Conservation (phyloP, 75 land plant species). For the Sequoia sempervirens region DNA sequence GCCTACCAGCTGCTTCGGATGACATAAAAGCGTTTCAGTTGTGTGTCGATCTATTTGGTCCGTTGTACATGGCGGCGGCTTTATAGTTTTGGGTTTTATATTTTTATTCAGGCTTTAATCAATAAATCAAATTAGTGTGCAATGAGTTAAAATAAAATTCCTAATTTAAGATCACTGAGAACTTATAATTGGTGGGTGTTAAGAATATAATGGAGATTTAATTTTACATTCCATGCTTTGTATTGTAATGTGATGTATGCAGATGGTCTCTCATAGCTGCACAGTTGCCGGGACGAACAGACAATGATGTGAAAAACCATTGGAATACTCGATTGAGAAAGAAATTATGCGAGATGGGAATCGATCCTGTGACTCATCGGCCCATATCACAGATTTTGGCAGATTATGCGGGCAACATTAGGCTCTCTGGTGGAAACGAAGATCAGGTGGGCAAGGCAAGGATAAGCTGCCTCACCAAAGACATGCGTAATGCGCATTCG, state of each 20-base stretch:
- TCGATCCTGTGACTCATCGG: conserved; percentile 12
- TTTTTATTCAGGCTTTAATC: too few relatives aligned
- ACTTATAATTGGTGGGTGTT: too few relatives aligned
- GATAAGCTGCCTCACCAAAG: conserved; percentile 7
- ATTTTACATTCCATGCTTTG: too few relatives aligned
- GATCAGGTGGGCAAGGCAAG: conserved; percentile 6
- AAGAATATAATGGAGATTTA: too few relatives aligned
- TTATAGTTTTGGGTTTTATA: neutral
- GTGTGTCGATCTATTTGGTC: neutral
- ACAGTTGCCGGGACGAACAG: conserved; percentile 16
- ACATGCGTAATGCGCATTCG: neutral
- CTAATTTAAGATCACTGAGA: too few relatives aligned
- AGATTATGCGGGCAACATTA: conserved; percentile 1
- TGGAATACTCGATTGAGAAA: conserved; percentile 19
- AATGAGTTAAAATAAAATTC: too few relatives aligned
- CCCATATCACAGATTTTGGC: conserved; percentile 10
- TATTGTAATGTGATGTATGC: neutral
- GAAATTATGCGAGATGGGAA: conserved; percentile 13
- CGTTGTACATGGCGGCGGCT: neutral
- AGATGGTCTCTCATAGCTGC: conserved; percentile 19
- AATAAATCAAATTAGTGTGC: too few relatives aligned
- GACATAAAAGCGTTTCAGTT: neutral
- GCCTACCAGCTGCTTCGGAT: neutral
- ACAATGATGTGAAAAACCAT: conserved; percentile 16
- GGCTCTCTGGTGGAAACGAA: neutral